These are phyloP conservation scores for Bipolaris gigantea DNA, from an alignment of 2,329 filamentous ascomycete species.

Conservation along the genomic window DNA sequence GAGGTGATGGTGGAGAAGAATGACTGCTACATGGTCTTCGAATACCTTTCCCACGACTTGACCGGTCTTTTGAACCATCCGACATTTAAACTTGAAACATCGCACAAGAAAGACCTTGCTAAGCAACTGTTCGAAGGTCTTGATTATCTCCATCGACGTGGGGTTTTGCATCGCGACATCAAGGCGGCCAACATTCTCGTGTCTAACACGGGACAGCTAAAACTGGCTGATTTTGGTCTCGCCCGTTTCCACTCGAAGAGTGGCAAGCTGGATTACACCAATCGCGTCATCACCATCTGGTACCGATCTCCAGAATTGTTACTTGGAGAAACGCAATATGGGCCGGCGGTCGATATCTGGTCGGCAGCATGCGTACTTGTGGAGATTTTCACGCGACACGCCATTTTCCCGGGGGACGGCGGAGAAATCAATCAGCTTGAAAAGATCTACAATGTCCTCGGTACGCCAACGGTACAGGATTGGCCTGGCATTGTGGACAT, in stretches of 20 bases:
- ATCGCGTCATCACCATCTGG: conserved; percentile 99
- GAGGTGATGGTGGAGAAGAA: conserved; percentile 99
- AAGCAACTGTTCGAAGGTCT: conserved; percentile 92
- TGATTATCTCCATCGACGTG: conserved; percentile 87
- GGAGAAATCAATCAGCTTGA: conserved; percentile 95
- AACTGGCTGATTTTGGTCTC: conserved; percentile 93
- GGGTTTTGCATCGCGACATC: conserved; percentile 96
- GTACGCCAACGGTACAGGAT: conserved; percentile 78
- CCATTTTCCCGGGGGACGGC: conserved; percentile 93
- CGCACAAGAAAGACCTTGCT: conserved; percentile 90
- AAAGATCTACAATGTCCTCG: conserved; percentile 91
- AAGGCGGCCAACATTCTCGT: conserved; percentile 98
- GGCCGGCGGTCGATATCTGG: conserved; percentile 95
- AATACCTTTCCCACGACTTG: conserved; percentile 94
- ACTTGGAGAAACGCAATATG: conserved; percentile 92
- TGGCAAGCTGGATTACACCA: conserved; percentile 91
- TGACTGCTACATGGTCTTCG: conserved; percentile 99
- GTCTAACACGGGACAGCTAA: conserved; percentile 83
- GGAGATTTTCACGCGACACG: conserved; percentile 91
- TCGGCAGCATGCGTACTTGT: conserved; percentile 95
- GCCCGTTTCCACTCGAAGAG: conserved; percentile 95
- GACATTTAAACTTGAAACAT: conserved; percentile 78
- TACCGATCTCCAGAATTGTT: conserved; percentile 94
- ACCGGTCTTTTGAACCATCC: conserved; percentile 95
- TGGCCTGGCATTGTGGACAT: conserved; percentile 93